These are phyloP conservation scores for Alternaria atra DNA, from an alignment of 2,329 filamentous ascomycete genomes.

Conservation along the genomic window DNA sequence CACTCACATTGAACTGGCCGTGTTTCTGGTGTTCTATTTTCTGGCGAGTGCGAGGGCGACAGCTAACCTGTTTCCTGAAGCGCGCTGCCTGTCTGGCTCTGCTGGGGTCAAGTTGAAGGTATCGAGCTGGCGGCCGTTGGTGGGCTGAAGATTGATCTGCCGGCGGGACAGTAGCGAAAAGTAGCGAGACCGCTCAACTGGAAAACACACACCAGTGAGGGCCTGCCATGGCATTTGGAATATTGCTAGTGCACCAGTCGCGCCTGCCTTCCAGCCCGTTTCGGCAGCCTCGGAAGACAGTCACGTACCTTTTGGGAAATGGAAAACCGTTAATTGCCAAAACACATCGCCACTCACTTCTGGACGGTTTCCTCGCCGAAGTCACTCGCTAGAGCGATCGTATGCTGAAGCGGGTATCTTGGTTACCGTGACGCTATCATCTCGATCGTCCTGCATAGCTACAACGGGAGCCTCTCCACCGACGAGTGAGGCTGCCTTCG, in stretches of 20 bases:
- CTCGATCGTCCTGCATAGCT: constrained; percentile 10
- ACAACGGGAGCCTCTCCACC: not conserved
- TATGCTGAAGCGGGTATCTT: constrained; percentile 15
- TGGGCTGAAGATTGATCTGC: constrained; percentile 26
- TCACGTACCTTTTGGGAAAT: constrained; percentile 31
- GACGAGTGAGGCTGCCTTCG: constrained; percentile 13
- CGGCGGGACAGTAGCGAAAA: constrained; percentile 22
- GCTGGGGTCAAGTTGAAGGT: not conserved
- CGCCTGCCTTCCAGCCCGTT: constrained; percentile 12
- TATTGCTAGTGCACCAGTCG: constrained; percentile 17
- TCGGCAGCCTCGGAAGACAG: constrained; percentile 14
- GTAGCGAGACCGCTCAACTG: constrained; percentile 27
- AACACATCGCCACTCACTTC: constrained; percentile 8
- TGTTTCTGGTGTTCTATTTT: constrained; percentile 18
- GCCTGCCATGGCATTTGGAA: constrained; percentile 32
- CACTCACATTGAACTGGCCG: constrained; percentile 11
- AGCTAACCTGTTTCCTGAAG: constrained; percentile 13
- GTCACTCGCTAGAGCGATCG: constrained; percentile 4
- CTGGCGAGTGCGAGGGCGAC: constrained; percentile 16
- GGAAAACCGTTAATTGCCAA: constrained; percentile 12
- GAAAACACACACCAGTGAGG: constrained; percentile 22
- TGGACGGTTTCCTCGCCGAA: constrained; percentile 6
- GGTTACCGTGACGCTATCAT: constrained; percentile 21
- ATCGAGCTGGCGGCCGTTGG: constrained; percentile 24
- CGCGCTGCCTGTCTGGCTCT: not conserved